Conservation (phyloP, 108 stramenopile genomes). For the Pseudonitzschia multiseries region DNA sequence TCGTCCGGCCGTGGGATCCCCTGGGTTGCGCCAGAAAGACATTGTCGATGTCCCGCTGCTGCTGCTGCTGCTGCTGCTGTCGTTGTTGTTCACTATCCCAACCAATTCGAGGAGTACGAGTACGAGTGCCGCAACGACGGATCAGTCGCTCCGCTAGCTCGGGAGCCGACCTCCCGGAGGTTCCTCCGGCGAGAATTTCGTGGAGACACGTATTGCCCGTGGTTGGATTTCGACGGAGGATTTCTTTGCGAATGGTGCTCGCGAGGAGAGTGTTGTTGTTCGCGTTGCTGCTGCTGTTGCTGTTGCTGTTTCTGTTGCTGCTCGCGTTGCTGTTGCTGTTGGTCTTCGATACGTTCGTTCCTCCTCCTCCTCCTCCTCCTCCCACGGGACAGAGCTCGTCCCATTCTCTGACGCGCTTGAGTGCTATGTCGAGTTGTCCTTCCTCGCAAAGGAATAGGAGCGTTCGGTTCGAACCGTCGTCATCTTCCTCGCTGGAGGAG, state of each 20-base stretch:
- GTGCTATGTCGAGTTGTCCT: slow-evolving; percentile 30
- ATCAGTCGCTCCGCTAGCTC: slow-evolving; percentile 8
- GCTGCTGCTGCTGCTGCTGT: no score
- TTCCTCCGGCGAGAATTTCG: slow-evolving; percentile 35
- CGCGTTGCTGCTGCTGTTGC: no score
- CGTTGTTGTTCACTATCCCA: no score
- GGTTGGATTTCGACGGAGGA: neutral
- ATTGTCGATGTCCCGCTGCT: no score
- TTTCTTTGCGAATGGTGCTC: neutral
- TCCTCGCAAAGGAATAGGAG: slow-evolving; percentile 35
- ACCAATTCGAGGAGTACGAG: no score
- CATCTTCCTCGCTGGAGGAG: neutral
- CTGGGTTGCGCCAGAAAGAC: slow-evolving; percentile 18
- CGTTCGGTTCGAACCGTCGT: slow-evolving; percentile 8
- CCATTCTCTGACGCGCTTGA: slow-evolving; percentile 21
- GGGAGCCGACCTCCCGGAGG: slow-evolving; percentile 15
- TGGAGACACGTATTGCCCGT: slow-evolving; percentile 28
- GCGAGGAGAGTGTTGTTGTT: neutral
- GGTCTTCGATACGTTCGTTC: neutral
- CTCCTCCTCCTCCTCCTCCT: neutral
- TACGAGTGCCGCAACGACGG: no score
- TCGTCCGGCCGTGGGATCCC: slow-evolving; percentile 20
- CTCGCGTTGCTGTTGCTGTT: no score
- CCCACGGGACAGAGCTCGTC: neutral
- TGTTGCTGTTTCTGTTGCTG: no score